These are phyloP conservation scores for Trapa incisa DNA, from an alignment of 345 rosid species.

Conservation along the genomic window DNA sequence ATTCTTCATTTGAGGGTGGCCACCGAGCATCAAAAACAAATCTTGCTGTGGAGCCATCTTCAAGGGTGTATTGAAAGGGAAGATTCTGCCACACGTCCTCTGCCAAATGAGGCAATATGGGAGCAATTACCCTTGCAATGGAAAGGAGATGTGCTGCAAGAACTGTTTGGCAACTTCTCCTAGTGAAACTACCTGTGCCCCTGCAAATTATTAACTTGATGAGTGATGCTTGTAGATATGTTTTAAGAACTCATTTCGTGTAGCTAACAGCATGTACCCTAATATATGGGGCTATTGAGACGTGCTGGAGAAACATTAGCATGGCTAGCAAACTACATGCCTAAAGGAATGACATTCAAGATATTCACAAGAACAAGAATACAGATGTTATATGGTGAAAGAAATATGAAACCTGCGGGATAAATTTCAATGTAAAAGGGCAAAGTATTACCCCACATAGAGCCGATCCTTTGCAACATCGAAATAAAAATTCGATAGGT, in stretches of 20 bases:
- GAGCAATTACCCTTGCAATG: slow-evolving; percentile 66
- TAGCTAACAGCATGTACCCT: not conserved
- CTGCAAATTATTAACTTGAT: slow-evolving; percentile 26
- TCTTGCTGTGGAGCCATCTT: slow-evolving; percentile 53
- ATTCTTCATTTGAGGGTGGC: slow-evolving; percentile 50
- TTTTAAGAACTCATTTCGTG: not conserved
- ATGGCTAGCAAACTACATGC: not conserved
- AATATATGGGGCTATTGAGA: not conserved
- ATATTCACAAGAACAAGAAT: not conserved
- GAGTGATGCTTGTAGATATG: not conserved
- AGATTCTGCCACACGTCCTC: slow-evolving; percentile 96
- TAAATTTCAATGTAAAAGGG: slow-evolving; percentile 11
- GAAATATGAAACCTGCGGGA: not conserved
- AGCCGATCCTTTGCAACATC: slow-evolving; percentile 95
- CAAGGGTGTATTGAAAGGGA: slow-evolving; percentile 42
- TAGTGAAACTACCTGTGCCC: slow-evolving; percentile 59
- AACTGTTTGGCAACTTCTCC: slow-evolving; percentile 95
- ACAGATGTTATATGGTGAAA: not conserved
- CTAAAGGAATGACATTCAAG: not conserved
- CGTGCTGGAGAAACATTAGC: no score
- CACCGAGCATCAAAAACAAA: slow-evolving; percentile 81
- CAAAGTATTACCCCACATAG: slow-evolving; percentile 66
- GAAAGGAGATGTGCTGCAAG: slow-evolving; percentile 82
- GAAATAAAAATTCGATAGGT: slow-evolving; percentile 86
- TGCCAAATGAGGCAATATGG: slow-evolving; percentile 86